Evolutionary conservation across 1,139 yeast genomes (phyloP), one percentile per base, ranked within the genome.

Genomic region (Debaryomyces udenii): DNA sequence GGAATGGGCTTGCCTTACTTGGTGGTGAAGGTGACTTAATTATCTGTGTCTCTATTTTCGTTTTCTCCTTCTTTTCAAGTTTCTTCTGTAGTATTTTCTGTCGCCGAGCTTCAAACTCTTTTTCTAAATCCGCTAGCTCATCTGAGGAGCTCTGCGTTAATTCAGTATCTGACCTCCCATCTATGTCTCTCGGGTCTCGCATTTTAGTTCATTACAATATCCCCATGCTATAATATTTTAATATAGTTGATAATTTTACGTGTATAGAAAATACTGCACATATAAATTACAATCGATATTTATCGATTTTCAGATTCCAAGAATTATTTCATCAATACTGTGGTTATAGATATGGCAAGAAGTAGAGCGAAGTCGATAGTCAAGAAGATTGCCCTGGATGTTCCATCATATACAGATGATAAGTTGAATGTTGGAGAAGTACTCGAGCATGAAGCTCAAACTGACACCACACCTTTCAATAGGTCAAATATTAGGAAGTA

Each of bases 321-420:
- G 5, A 20, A 5, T 20, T 16, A n/a, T 14, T 10, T 17, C 7
- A 20, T 20, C 22, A 20, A 6, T 20, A 20, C 22, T 20, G 5
- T 7, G 22, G 22, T 20, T 20, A 20, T 20, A 20, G 22, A 7
- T 30, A 68, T 67, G 74, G 51, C 68, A 35, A 55, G 77, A 44
- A 56, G 53, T 16, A 60, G 85, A 55, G 70, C 81, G 40, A 70
- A 73, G 44, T 79, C 86, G 3, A 71, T 78, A 44, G 83, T 80
- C 2, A 68, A 68, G 43, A 55, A 57, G 40, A 68, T 72, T 29
- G 76, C 78, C 3, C 59, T 62, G 43, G 74, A 69, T 31, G 62
- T 64, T 13, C 74, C 73, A 4, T 44, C 57, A 5, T 57, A 56
- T 39, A 49, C 50, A 9, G 62, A 55, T 5, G 62, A 55, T 10